Percentiles rank a stretch among this genome's conserved stretches.
These are phyloP conservation scores for Uronychia setigera DNA, from an alignment of 73 alveolate genomes.

Conservation along the genomic window DNA sequence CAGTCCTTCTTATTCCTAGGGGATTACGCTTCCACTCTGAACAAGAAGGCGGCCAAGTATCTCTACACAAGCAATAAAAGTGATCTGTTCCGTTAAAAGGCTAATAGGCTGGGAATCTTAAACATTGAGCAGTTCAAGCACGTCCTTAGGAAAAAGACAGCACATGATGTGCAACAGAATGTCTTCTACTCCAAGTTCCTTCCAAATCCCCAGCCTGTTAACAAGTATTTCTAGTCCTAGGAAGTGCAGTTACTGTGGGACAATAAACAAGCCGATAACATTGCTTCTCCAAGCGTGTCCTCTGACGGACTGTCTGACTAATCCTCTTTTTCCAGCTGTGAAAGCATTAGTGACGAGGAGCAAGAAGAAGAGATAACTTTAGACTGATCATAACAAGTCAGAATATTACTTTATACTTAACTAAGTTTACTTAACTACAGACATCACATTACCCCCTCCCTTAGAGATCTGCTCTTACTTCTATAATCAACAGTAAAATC, in stretches of 20 bases:
- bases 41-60: not conserved
- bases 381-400: too few species aligned
- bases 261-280: too few species aligned
- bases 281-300: not conserved
- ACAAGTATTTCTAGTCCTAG: too few species aligned
- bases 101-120: not conserved
- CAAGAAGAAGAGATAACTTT: too few species aligned
- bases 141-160: not conserved
- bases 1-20: not conserved
- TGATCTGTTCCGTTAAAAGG: not conserved
- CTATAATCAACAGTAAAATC: too few species aligned
- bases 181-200: too few species aligned
- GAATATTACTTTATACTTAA: too few species aligned
- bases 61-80: not conserved
- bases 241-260: too few species aligned
- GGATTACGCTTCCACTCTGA: not conserved
- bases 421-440: too few species aligned
- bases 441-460: too few species aligned
- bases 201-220: too few species aligned
- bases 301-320: not conserved
- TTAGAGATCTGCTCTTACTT: too few species aligned
- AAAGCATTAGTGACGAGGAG: not conserved
- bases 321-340: not conserved
- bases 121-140: not conserved
- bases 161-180: not conserved